Percentiles rank a stretch among this genome's conserved stretches.
These are phyloP conservation scores for Kappamyces sp. DNA, from an alignment of 192 early-diverging fungal genomes.

Conservation along the genomic window DNA sequence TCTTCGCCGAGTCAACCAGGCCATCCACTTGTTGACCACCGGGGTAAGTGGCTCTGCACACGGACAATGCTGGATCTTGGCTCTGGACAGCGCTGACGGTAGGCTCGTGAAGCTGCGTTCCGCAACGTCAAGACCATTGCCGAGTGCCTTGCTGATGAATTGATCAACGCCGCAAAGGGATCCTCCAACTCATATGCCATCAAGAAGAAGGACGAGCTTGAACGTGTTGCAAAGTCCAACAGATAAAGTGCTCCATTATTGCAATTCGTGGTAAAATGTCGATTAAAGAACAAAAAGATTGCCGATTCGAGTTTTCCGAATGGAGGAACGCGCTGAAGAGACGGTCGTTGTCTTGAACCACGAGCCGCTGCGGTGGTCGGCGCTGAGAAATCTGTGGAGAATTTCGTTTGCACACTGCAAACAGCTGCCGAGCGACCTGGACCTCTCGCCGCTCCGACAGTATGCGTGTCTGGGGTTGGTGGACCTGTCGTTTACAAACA, in stretches of 20 bases:
- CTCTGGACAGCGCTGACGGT: not conserved
- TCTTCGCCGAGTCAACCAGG: slow-evolving; percentile 95
- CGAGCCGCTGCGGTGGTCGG: too few relatives aligned
- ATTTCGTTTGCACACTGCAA: slow-evolving; percentile 7
- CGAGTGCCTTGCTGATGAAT: slow-evolving; percentile 98
- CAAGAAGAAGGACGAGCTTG: slow-evolving; percentile 99
- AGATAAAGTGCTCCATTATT: not conserved
- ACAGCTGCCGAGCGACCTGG: not conserved
- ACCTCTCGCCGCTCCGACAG: slow-evolving; percentile 14
- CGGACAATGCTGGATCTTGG: slow-evolving; percentile 8
- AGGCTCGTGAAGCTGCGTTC: slow-evolving; percentile 96
- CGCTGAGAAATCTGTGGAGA: not conserved
- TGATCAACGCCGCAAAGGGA: slow-evolving; percentile 94
- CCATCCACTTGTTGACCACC: slow-evolving; percentile 87
- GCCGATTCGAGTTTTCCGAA: too few relatives aligned
- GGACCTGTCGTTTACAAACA: slow-evolving; percentile 31
- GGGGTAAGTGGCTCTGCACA: slow-evolving; percentile 53
- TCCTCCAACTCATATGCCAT: slow-evolving; percentile 99
- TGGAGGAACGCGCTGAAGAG: too few relatives aligned
- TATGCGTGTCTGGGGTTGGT: slow-evolving; percentile 32
- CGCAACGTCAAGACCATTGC: slow-evolving; percentile 99
- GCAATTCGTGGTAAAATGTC: too few relatives aligned
- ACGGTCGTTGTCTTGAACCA: too few relatives aligned
- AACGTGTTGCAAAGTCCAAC: slow-evolving; percentile 73
- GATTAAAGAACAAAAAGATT: too few relatives aligned